Evolutionary conservation across 2,329 filamentous ascomycete genomes (phyloP).

Genomic region (Ophiostoma populinum): DNA sequence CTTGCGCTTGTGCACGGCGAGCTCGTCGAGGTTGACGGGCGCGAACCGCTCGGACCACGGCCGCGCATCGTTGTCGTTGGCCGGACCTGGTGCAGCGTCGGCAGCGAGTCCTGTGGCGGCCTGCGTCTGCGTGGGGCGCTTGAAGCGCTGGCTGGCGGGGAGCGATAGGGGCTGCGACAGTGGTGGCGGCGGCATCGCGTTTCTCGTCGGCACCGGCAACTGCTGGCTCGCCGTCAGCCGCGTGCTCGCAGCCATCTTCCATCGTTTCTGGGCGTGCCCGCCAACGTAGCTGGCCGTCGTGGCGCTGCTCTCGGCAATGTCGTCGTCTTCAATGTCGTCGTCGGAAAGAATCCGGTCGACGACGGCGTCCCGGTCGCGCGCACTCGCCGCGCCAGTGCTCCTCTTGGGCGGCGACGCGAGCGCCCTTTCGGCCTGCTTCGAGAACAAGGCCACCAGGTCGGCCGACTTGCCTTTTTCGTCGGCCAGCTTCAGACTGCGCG

Average conservation of each 20-base stretch:
- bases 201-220: neutral
- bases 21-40: conserved; percentile 57
- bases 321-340: conserved; percentile 37
- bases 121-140: conserved; percentile 23
- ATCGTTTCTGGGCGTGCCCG: conserved; percentile 35
- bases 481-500: conserved; percentile 16
- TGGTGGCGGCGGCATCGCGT: conserved; percentile 9
- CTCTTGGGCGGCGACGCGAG: conserved; percentile 17
- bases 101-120: neutral
- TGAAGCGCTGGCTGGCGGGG: conserved; percentile 32
- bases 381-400: conserved; percentile 10
- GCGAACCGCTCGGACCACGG: conserved; percentile 83
- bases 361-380: conserved; percentile 25
- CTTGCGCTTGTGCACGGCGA: conserved; percentile 91
- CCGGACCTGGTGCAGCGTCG: conserved; percentile 5
- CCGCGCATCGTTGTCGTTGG: conserved; percentile 36
- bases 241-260: conserved; percentile 18
- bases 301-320: conserved; percentile 32
- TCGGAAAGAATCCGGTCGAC: conserved; percentile 12
- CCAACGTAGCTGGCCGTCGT: conserved; percentile 37
- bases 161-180: neutral
- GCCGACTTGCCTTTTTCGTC: conserved; percentile 35
- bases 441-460: conserved; percentile 42
- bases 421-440: conserved; percentile 38
- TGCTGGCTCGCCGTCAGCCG: conserved; percentile 1